Conservation (phyloP, 2,329 filamentous ascomycete genomes). For the Blastomyces emzantsi region DNA sequence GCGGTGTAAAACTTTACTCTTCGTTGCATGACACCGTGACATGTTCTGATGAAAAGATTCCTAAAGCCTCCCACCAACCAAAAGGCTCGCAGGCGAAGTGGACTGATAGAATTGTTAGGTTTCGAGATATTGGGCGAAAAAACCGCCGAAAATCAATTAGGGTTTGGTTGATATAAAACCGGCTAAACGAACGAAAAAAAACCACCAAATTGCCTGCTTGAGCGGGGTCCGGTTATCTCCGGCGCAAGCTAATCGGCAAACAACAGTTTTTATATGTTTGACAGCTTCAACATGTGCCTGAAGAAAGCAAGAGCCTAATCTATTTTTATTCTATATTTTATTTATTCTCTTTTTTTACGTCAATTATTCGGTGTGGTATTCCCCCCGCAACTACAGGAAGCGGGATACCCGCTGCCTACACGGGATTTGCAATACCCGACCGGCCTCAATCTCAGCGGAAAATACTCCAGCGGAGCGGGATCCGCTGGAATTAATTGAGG, state of each 20-base stretch:
- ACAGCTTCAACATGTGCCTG: background rate
- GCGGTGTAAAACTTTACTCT: background rate
- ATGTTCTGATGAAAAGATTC: background rate
- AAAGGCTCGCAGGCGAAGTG: background rate
- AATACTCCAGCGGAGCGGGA: background rate
- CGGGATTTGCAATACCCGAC: background rate
- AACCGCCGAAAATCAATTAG: conserved; percentile 10
- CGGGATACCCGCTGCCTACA: background rate
- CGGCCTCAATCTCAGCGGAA: background rate
- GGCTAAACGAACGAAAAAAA: background rate
- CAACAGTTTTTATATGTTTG: no score
- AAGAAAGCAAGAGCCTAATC: background rate
- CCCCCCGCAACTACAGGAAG: background rate
- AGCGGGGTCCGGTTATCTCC: background rate
- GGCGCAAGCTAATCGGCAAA: background rate
- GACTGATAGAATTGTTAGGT: background rate
- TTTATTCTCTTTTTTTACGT: background rate
- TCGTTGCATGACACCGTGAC: background rate
- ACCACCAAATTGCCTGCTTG: background rate
- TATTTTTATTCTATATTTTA: background rate
- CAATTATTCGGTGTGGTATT: background rate
- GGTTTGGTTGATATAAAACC: background rate
- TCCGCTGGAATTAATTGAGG: background rate
- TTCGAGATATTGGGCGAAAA: background rate
- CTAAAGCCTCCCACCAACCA: background rate